Conservation (phyloP, 331 rosid species). For the Acacia pycnantha region DNA sequence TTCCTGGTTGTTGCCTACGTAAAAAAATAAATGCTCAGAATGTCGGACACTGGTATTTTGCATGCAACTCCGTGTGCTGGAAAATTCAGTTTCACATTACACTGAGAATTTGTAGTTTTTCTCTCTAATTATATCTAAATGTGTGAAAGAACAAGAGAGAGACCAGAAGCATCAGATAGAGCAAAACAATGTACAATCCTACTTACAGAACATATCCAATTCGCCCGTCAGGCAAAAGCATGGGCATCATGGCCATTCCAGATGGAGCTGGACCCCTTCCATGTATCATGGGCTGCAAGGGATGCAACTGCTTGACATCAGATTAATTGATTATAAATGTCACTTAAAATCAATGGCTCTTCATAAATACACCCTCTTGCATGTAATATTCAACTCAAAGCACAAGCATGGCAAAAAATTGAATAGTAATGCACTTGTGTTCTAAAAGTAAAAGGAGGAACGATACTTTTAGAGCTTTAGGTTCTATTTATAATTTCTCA, state of each 20-base stretch:
- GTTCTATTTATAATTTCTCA: neutral
- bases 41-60: neutral
- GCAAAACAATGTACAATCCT: slow-evolving; percentile 12
- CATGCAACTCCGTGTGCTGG: neutral
- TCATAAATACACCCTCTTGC: neutral
- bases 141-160: no score
- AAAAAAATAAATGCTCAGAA: slow-evolving; percentile 22
- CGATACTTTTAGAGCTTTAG: slow-evolving; percentile 6
- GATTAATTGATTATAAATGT: slow-evolving; percentile 18
- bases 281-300: slow-evolving; percentile 78
- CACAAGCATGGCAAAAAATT: slow-evolving; percentile 15
- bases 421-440: neutral
- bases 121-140: neutral
- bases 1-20: slow-evolving; percentile 91
- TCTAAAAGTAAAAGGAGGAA: neutral
- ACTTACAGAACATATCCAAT: slow-evolving; percentile 96
- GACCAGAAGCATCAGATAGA: neutral
- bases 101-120: neutral
- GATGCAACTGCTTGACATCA: slow-evolving; percentile 18
- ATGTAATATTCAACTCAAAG: slow-evolving; percentile 20
- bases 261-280: slow-evolving; percentile 82
- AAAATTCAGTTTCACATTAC: neutral
- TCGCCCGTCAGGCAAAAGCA: slow-evolving; percentile 96
- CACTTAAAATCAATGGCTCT: slow-evolving; percentile 15
- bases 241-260: slow-evolving; percentile 99